phyloP scores from a whole-genome alignment of 768 basidiomycete species.

The Mycena maculata region DNA sequence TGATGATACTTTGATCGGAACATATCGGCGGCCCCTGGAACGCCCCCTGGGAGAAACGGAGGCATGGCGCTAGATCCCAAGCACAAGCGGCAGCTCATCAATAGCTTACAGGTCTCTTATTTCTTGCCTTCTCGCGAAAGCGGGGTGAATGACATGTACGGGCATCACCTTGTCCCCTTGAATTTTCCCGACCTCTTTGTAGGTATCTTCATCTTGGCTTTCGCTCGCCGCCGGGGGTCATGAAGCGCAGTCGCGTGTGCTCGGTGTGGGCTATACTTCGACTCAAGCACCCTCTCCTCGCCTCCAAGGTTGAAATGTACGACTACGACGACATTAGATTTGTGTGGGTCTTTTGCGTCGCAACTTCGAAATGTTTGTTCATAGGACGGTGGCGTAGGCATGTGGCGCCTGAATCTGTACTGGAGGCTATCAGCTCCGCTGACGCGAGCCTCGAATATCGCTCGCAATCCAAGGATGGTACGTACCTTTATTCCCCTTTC shows the following conservation, averaged over 20 bases:
- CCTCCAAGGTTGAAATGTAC: conserved; percentile 68
- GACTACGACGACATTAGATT: conserved; percentile 75
- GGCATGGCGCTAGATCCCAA: too few relatives aligned
- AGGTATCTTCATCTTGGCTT: conserved; percentile 89
- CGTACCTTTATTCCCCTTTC: conserved; percentile 23
- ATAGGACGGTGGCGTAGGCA: conserved; percentile 51
- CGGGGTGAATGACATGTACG: conserved; percentile 89
- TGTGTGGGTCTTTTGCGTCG: conserved; percentile 56
- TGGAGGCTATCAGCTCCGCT: conserved; percentile 61
- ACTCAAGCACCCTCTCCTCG: conserved; percentile 78
- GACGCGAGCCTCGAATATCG: conserved; percentile 62
- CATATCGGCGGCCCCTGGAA: conserved; percentile 44
- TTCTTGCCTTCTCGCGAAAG: conserved; percentile 81
- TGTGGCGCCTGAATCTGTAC: conserved; percentile 52
- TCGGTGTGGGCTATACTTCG: conserved; percentile 81
- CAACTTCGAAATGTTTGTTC: conserved; percentile 8
- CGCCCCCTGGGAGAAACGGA: conserved; percentile 81
- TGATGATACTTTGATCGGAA: conserved; percentile 26
- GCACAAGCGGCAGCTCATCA: too few relatives aligned
- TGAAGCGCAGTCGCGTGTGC: conserved; percentile 61
- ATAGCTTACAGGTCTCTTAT: too few relatives aligned
- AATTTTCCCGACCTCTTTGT: conserved; percentile 4
- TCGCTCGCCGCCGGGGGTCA: conserved; percentile 54
- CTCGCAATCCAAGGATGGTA: conserved; percentile 66
- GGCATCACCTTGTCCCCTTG: conserved; percentile 35